Conservation (phyloP, 495 filamentous ascomycete species). For the Aspergillus steynii region DNA sequence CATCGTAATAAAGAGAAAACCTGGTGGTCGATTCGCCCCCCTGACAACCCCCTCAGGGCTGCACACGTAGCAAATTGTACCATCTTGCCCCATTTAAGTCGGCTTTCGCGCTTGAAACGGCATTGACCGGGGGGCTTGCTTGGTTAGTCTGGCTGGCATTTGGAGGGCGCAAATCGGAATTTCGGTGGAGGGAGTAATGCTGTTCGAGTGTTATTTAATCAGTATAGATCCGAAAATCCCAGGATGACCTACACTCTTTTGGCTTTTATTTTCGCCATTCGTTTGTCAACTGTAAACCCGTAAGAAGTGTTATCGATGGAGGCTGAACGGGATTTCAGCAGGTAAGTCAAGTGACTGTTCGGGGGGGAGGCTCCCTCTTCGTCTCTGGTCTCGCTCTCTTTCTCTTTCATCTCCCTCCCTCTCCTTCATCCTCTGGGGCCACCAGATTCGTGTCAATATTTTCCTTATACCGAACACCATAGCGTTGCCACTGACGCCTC, state of each 20-base stretch:
- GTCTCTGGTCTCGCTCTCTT: not conserved
- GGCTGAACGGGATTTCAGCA: conserved; percentile 30
- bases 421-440: not conserved
- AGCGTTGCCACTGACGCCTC: conserved; percentile 18
- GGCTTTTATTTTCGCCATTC: conserved; percentile 9
- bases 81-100: conserved; percentile 27
- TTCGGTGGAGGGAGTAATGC: not conserved
- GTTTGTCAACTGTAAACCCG: not conserved
- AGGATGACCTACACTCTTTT: conserved; percentile 5
- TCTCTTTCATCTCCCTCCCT: conserved; percentile 8
- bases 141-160: conserved; percentile 2
- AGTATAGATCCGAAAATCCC: not conserved
- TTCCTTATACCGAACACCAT: conserved; percentile 10
- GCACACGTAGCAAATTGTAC: conserved; percentile 38
- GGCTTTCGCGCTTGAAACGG: conserved; percentile 21
- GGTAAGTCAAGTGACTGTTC: conserved; percentile 26
- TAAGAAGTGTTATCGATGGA: conserved; percentile 30
- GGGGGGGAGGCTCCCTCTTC: not conserved
- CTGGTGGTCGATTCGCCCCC: conserved; percentile 22
- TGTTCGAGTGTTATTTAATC: conserved; percentile 1
- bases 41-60: conserved; percentile 28
- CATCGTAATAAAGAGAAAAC: conserved; percentile 9
- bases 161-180: not conserved
- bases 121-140: not conserved
- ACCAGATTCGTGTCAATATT: not conserved